A percentile compares a stretch with the other conserved stretches of the same genome.
Evolutionary conservation across 148 eudicot species (phyloP).

Genomic region (Agrostemma githago): DNA sequence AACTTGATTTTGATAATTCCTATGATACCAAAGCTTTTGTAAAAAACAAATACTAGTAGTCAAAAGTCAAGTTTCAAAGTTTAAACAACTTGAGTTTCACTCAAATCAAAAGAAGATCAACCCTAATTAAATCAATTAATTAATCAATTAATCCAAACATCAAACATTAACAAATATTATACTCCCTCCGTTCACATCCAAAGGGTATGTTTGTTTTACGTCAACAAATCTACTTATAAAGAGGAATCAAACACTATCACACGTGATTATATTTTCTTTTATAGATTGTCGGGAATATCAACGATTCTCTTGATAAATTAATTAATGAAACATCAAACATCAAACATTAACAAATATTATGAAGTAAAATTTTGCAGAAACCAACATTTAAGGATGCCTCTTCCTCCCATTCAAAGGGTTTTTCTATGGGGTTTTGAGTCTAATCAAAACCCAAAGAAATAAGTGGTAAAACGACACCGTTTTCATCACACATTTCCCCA

Average conservation of each 20-base stretch:
- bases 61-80: constrained; percentile 35
- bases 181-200: too few species aligned
- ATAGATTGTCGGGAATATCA: too few species aligned
- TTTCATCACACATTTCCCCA: not conserved
- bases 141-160: too few species aligned
- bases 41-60: constrained; percentile 20
- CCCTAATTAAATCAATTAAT: not conserved
- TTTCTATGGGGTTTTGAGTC: constrained; percentile 1
- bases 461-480: constrained; percentile 21
- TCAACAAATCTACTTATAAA: not conserved
- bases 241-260: too few species aligned
- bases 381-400: constrained; percentile 14
- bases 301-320: not conserved
- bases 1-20: constrained; percentile 21
- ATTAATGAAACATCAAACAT: not conserved
- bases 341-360: not conserved
- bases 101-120: constrained; percentile 17
- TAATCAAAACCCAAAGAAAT: not conserved
- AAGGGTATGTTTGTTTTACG: too few species aligned
- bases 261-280: too few species aligned
- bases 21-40: constrained; percentile 11
- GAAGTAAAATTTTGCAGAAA: constrained; percentile 10
- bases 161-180: too few species aligned
- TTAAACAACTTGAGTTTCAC: constrained; percentile 23
- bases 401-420: constrained; percentile 20